These are phyloP conservation scores for Ophiostoma populinum DNA, from an alignment of 2,329 filamentous ascomycete species.

Conservation along the genomic window DNA sequence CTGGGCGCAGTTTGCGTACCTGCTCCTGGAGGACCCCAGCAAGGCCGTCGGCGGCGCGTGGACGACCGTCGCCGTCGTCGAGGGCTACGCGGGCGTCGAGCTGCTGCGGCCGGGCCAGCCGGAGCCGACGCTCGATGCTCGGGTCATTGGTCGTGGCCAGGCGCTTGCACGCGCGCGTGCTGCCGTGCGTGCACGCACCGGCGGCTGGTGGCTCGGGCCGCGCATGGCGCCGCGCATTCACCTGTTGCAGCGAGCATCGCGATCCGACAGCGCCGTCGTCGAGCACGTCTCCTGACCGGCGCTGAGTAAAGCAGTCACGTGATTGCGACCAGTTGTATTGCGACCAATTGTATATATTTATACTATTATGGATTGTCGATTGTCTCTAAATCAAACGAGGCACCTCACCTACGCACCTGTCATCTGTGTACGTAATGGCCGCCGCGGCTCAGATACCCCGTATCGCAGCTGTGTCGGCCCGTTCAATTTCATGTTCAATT, in stretches of 20 bases:
- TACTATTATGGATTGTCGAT: too few relatives aligned
- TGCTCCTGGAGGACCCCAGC: conserved; percentile 35
- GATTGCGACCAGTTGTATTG: too few relatives aligned
- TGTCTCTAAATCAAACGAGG: too few relatives aligned
- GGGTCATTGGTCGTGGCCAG: conserved; percentile 28
- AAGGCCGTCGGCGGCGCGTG: conserved; percentile 27
- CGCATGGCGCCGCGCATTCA: conserved; percentile 38
- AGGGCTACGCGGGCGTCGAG: conserved; percentile 42
- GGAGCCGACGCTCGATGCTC: neutral
- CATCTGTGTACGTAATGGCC: too few relatives aligned
- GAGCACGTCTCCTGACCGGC: too few relatives aligned
- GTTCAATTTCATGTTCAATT: too few relatives aligned
- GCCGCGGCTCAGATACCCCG: too few relatives aligned
- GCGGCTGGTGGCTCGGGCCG: conserved; percentile 49
- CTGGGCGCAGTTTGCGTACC: conserved; percentile 48
- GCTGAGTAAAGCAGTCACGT: too few relatives aligned
- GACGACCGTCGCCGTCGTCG: conserved; percentile 37
- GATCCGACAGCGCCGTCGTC: too few relatives aligned
- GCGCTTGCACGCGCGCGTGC: conserved; percentile 22
- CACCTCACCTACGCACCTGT: too few relatives aligned
- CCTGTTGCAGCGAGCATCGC: conserved; percentile 31
- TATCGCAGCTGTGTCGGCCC: too few relatives aligned
- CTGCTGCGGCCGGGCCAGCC: conserved; percentile 30
- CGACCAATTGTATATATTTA: too few relatives aligned
- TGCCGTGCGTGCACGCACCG: conserved; percentile 26